Base-by-base conservation (phyloP, 2,329 filamentous ascomycete genomes). In the Penicillium sp. region DNA sequence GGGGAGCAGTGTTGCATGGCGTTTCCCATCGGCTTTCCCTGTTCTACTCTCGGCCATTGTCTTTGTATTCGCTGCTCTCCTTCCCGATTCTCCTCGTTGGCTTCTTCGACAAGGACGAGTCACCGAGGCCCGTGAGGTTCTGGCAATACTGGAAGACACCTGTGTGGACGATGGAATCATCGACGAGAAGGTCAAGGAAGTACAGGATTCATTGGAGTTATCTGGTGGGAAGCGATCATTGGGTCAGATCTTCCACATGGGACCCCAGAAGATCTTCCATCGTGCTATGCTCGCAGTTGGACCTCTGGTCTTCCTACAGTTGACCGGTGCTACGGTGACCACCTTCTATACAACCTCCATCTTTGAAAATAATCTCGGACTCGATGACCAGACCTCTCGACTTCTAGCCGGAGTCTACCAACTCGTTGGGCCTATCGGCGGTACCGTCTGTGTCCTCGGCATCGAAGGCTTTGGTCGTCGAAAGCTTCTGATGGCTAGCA, bases 21-120 rank as follows among this genome's bases (percentile, higher is more conserved):
- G 61, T 6, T 49, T 62, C 16, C 61, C 61, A 10, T 59, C 58
- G 23, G 58, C 51, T 6, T 58, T 62, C 33, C 54, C 59, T 3
- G 8, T 55, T n/a, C n/a, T 63, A 4, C 44, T 62, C 7, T 60
- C 60, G 2, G 10, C 53, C 7, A 21, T 51, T 4, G 49, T 60
- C 29, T n/a, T 61, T 4, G 33, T 38, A 4, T 63, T 58, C 6
- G 56, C 54, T 8, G 28, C 45, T 2, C 45, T 50, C 12, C 45
- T 61, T 8, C 61, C 61, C 1, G 61, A 63, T 28, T 63, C 61
- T 1, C 61, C 61, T 43, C 58, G 61, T 2, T 63, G 61, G 61
- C 51, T 63, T 6, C 47, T 63, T 31, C 56, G 52, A 41, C 52
- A 54, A 39, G 51, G 49, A 8, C 52, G 54, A 26, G 49, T 57